Base-by-base conservation (phyloP, 495 filamentous ascomycete species). In the Letharia lupina region DNA sequence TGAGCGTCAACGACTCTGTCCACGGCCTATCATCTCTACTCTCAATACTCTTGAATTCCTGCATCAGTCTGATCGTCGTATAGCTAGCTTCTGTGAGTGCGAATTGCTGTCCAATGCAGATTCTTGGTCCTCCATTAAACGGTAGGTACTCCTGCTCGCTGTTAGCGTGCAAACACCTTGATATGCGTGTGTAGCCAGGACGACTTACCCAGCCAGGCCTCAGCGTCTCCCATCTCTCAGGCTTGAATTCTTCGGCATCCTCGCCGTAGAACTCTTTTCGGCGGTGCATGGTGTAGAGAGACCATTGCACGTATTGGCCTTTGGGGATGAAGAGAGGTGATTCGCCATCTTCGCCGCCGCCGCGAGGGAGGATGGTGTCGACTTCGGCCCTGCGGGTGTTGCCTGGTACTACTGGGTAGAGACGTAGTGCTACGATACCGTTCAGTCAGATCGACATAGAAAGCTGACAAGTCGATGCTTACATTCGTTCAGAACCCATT, bases 1-100 rank as follows among this genome's bases (percentile, higher is more conserved):
- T 72, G 23, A 70, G 18, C 33, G 63, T 67, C 3, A 70, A 9
- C 35, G 33, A 48, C 42, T 72, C 70, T 11, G 9, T 63, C 70
- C 70, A 72, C 50, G 61, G 61, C 31, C 44, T 15, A 0, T 57
- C 18, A n/a, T 64, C 62, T 1, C 66, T 37, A 37, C 63, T 62
- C 69, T 83, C 81, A 18, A 83, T 69, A 37, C 75, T 73, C 56
- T 86, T 83, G 71, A 86, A 94, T 47, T 78, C 78, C 77, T 93
- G 91, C 74, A 93, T 79, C 33, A 95, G 72, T 45, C 87, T 75
- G 16, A 88, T 86, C 15, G 90, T 80, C 6, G 88, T 87, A 70
- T 91, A 94, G 18, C 81, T 84, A 61, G 90, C 90, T 79, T 93
- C 90, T 1, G 90, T 91, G 33, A 95, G 81, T n/a, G 91, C 91